Evolutionary conservation across 345 rosid species (phyloP), one percentile per base, ranked within the genome.

Genomic region (Adansonia digitata): DNA sequence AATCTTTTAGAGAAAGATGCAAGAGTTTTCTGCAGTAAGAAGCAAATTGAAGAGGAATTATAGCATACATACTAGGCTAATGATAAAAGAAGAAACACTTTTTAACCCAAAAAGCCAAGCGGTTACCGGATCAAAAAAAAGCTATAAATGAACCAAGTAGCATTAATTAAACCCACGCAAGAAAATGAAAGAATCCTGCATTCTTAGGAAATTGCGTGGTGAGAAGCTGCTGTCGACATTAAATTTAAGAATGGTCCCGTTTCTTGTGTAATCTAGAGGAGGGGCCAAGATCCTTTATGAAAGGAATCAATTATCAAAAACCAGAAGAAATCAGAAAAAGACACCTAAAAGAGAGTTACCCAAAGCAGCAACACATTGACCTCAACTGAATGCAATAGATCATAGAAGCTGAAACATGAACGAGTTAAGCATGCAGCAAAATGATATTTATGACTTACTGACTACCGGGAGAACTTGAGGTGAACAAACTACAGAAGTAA

Each of bases 1-100:
- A 89, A 70, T 73, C 80, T 82, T 35, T 77, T 82, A 5, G 87
- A 87, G 75, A 82, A 85, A 18, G 82, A 80, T 57, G 79, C 78
- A 56, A 84, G 51, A 63, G 74, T 56, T 79, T 74, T 63, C 93
- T 87, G 86, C 80, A 72, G 37, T 57, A 39, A 11, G 17, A 55
- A 26, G 42, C 14, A 57, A 55, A 40, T 72, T 72, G 22, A 24
- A 37, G 24, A 7, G 35, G n/a, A 39, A 15, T 45, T 68, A 67
- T 7, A 66, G 37, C 59, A 69, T n/a, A n/a, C 46, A 40, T 26
- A 22, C 49, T 55, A 55, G 20, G 53, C 34, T 20, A 6, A 46
- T 43, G 10, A 18, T 4, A 42, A 71, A 46, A 6, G 27, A 43
- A 60, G 5, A 46, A 1, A 13, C 69, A 49, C 26, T 63, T 22